Percentiles rank a stretch among this genome's conserved stretches.
These are phyloP conservation scores for Zygotorulaspora florentina DNA, from an alignment of 805 yeast genomes.

Conservation along the genomic window DNA sequence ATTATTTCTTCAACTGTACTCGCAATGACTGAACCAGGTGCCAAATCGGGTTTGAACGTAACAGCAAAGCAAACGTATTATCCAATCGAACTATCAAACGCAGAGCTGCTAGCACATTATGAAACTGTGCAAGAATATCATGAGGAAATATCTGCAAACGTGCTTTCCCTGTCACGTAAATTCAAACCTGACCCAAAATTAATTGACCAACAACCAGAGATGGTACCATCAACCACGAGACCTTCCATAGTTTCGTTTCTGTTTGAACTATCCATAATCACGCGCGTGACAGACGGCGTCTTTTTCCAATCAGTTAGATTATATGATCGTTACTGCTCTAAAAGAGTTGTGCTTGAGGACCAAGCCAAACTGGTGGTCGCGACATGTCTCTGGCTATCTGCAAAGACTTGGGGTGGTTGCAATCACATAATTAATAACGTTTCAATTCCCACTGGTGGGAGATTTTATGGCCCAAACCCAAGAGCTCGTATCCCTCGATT, in stretches of 20 bases:
- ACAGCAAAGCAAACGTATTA: conserved; percentile 47
- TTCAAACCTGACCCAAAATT: conserved; percentile 55
- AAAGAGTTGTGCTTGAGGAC: conserved; percentile 74
- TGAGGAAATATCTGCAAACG: conserved; percentile 44
- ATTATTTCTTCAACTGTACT: too few species aligned
- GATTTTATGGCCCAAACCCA: conserved; percentile 65
- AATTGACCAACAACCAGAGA: conserved; percentile 84
- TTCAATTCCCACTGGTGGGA: conserved; percentile 51
- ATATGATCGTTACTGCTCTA: conserved; percentile 88
- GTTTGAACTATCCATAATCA: conserved; percentile 61
- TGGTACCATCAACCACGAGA: conserved; percentile 63
- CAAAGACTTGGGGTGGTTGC: conserved; percentile 77
- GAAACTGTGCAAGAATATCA: conserved; percentile 48
- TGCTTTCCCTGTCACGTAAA: conserved; percentile 35
- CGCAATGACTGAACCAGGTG: conserved; percentile 7
- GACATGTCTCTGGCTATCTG: conserved; percentile 88
- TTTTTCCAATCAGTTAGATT: conserved; percentile 65
- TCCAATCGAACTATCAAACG: conserved; percentile 45
- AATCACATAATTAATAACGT: conserved; percentile 57
- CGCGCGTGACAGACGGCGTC: conserved; percentile 64
- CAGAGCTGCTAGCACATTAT: conserved; percentile 48
- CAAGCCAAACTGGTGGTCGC: conserved; percentile 90
- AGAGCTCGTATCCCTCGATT: conserved; percentile 72
- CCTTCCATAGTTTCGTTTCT: conserved; percentile 74
- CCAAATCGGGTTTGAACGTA: conserved; percentile 35